Conservation (phyloP, 345 rosid species). For the Populus euphratica region DNA sequence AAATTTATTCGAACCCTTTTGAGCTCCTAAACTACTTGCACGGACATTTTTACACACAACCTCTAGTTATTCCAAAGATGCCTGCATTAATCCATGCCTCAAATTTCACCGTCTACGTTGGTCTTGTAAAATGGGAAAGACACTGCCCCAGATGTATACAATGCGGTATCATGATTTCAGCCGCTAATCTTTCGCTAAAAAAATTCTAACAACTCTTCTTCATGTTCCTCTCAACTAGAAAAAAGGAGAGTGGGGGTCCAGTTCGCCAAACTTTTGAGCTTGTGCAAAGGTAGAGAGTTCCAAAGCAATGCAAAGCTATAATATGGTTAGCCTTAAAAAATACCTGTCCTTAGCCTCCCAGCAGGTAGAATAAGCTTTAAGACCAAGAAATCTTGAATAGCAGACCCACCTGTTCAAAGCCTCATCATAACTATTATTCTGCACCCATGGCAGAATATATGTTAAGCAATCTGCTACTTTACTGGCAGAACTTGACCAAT, state of each 20-base stretch:
- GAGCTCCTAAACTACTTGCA: too few species aligned
- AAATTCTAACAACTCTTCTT: constrained; percentile 24
- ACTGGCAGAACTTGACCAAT: neutral
- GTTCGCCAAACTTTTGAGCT: constrained; percentile 20
- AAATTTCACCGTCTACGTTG: neutral
- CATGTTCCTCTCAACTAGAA: constrained; percentile 9
- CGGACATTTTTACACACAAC: neutral
- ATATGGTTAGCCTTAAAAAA: constrained; percentile 11
- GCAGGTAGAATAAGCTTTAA: constrained; percentile 18
- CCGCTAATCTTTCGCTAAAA: neutral
- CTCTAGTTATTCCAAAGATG: neutral
- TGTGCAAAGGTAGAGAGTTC: constrained; percentile 15
- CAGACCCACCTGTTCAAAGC: constrained; percentile 29
- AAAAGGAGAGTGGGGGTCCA: constrained; percentile 22
- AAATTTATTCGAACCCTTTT: too few species aligned
- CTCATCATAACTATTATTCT: constrained; percentile 18
- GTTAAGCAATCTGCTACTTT: neutral
- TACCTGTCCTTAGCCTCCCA: constrained; percentile 14
- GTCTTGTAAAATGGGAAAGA: neutral
- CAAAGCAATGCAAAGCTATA: constrained; percentile 11
- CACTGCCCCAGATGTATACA: neutral
- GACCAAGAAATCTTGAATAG: constrained; percentile 15
- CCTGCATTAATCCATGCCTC: neutral
- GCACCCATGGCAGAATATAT: constrained; percentile 15
- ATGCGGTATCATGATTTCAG: constrained; percentile 18